Evolutionary conservation across 2,329 filamentous ascomycete genomes (phyloP).

Genomic region (Shiraia sp.): DNA sequence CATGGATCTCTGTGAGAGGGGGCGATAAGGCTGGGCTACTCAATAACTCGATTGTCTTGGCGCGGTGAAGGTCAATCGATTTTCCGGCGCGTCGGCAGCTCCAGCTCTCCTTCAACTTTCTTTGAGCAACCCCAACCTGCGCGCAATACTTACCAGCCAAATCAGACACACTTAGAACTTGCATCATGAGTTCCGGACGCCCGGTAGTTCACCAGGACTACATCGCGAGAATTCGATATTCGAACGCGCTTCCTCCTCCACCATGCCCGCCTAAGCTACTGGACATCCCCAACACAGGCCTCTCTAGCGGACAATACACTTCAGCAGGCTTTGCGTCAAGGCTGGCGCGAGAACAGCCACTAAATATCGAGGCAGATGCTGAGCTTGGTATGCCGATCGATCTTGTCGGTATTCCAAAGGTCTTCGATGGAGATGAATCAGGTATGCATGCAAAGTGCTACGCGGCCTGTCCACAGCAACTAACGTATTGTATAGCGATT

Average conservation of each 20-base stretch:
- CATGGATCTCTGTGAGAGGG: too few relatives aligned
- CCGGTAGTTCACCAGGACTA: slow-evolving; percentile 82
- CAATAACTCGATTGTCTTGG: slow-evolving; percentile 17
- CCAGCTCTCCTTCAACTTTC: slow-evolving; percentile 30
- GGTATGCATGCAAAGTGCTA: slow-evolving; percentile 58
- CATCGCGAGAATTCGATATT: slow-evolving; percentile 92
- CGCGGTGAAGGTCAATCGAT: slow-evolving; percentile 19
- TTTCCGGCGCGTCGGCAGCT: slow-evolving; percentile 26
- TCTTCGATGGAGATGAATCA: slow-evolving; percentile 93
- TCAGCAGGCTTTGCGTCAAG: slow-evolving; percentile 87
- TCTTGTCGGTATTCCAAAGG: slow-evolving; percentile 88
- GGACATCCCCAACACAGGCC: slow-evolving; percentile 91
- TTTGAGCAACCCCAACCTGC: slow-evolving; percentile 20
- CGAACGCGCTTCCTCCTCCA: slow-evolving; percentile 92
- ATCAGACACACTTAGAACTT: slow-evolving; percentile 3
- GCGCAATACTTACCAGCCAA: slow-evolving; percentile 9
- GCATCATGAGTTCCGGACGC: slow-evolving; percentile 30
- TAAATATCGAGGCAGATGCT: slow-evolving; percentile 96
- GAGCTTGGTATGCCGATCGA: slow-evolving; percentile 98
- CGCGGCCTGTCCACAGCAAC: slow-evolving; percentile 14
- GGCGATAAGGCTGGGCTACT: too few relatives aligned
- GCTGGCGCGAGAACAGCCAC: slow-evolving; percentile 84
- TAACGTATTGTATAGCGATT: slow-evolving; percentile 64
- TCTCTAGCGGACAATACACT: slow-evolving; percentile 85
- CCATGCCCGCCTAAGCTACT: slow-evolving; percentile 95